Evolutionary conservation across 352 stramenopile species (phyloP), one percentile per base, ranked within the genome.

Genomic region (Phytophthora chlamydospora): DNA sequence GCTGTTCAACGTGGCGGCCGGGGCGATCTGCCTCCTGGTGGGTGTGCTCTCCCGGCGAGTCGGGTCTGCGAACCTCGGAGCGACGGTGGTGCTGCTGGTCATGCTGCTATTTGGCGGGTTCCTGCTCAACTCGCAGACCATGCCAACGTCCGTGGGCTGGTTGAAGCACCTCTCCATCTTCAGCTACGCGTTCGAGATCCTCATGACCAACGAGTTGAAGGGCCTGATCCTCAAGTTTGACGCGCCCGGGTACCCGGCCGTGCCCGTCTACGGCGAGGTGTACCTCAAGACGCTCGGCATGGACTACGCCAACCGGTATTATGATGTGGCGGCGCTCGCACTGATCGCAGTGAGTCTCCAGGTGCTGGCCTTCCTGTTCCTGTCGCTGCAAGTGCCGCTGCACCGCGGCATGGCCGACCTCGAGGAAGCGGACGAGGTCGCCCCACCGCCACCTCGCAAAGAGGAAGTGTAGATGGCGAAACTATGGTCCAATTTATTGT

Each of bases 71-170:
- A 96, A 96, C 58, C 66, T 94, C 19, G 55, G 59, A 11, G 82
- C 83, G 6, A 93, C 83, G 0, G 83, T 96, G 48, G 75, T 90
- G 24, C 79, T 93, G 36, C 61, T 96, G 8, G 51, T 93, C 44
- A 93, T 91, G 78, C 62, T 96, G 46, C 66, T 96, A 12, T 96
- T 94, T 64, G 85, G 87, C n/a, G 87, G 87, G n/a, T 93, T 94
- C 48, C 55, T 96, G 51, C 80, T 96, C 46, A 92, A 96, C 62
- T 80, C 86, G 13, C 80, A 93, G 69, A 89, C 83, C 19, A 92
- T 96, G 74, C 78, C 78, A 29, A 45, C 58, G 35, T 82, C 59
- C 17, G 78, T 92, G 9, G 78, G 63, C 10, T 93, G 80, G 80
- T 45, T 96, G 47, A 85, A 93, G 52, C 82, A 91, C 48, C 66